Percentiles rank a stretch among this genome's conserved stretches.
These are phyloP conservation scores for Rhizophlyctis rosea DNA, from an alignment of 192 early-diverging fungal genomes.

Conservation along the genomic window DNA sequence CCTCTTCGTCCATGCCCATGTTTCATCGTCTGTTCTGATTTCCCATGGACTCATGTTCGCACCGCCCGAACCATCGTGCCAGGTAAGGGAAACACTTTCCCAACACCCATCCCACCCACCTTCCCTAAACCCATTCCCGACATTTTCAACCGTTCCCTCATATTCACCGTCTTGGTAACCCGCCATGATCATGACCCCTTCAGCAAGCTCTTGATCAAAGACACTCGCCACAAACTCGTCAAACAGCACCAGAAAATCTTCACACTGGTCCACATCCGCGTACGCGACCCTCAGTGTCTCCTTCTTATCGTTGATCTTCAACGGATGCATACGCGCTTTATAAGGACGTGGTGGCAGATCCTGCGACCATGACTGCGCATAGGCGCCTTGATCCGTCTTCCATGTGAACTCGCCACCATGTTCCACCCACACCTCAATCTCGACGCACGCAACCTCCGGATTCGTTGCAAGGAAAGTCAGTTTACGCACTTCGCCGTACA, in stretches of 20 bases:
- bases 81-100: too few species aligned
- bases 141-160: slow-evolving; percentile 7
- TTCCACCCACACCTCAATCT: too few species aligned
- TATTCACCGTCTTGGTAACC: slow-evolving; percentile 16
- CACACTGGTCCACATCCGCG: slow-evolving; percentile 20
- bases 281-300: slow-evolving; percentile 16
- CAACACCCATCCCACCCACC: not conserved
- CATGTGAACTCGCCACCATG: too few species aligned
- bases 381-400: too few species aligned
- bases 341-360: not conserved
- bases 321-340: not conserved
- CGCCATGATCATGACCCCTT: slow-evolving; percentile 15
- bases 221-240: slow-evolving; percentile 10
- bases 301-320: slow-evolving; percentile 15
- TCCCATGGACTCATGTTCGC: slow-evolving; percentile 34
- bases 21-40: too few species aligned
- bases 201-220: slow-evolving; percentile 8
- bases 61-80: too few species aligned
- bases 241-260: slow-evolving; percentile 34
- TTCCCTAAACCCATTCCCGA: not conserved
- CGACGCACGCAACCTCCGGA: too few species aligned
- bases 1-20: not conserved
- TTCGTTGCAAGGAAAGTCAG: slow-evolving; percentile 16
- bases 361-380: too few species aligned
- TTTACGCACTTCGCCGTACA: slow-evolving; percentile 18